phyloP scores from a whole-genome alignment of 2,329 filamentous ascomycete genomes.

The Aspergillus ustus region DNA sequence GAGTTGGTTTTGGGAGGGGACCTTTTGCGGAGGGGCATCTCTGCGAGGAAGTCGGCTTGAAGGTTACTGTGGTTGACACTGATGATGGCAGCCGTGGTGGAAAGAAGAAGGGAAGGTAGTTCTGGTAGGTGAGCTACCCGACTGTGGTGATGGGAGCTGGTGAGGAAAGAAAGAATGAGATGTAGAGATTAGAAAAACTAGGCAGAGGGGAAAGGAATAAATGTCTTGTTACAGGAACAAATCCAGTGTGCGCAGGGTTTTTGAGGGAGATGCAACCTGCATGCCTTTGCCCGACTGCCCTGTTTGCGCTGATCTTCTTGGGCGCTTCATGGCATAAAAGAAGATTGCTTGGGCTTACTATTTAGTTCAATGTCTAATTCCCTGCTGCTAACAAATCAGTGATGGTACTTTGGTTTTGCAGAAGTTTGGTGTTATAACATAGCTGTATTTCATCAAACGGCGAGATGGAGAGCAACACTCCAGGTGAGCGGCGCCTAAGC shows the following conservation, averaged over 20 bases:
- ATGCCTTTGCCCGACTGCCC: not conserved
- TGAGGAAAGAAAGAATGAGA: not conserved
- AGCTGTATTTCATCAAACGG: no score
- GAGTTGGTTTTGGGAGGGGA: not conserved
- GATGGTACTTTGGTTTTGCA: no score
- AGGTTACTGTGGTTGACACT: not conserved
- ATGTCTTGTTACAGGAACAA: not conserved
- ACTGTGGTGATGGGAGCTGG: not conserved
- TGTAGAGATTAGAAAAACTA: not conserved
- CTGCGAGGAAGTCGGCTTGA: not conserved
- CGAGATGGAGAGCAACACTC: no score
- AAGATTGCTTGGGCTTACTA: not conserved
- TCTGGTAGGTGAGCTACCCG: not conserved
- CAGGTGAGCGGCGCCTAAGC: no score
- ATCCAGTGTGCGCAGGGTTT: not conserved
- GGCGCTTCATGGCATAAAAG: not conserved
- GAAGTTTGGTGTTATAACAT: no score
- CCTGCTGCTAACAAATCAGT: not conserved
- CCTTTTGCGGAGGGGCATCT: not conserved
- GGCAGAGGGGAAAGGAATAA: not conserved
- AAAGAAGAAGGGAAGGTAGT: not conserved
- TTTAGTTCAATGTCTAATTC: not conserved
- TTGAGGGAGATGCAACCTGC: not conserved
- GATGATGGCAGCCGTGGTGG: not conserved
- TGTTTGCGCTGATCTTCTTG: not conserved